A percentile compares a stretch with the other conserved stretches of the same genome.
Evolutionary conservation across 257 asterid genomes (phyloP).

Genomic region (Coffea eugenioides): DNA sequence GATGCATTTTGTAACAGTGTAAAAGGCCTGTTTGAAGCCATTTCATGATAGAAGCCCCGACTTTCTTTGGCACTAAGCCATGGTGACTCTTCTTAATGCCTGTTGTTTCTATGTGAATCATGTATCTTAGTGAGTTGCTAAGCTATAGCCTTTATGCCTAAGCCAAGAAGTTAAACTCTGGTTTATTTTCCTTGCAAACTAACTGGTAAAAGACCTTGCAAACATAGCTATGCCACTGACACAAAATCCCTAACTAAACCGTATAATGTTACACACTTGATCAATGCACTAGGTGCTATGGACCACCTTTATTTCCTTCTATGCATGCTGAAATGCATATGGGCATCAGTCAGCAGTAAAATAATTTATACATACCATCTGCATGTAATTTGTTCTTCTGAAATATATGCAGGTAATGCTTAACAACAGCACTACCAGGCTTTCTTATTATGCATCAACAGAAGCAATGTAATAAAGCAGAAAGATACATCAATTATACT

Average conservation of each 20-base stretch:
- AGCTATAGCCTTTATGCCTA: neutral
- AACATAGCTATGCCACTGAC: neutral
- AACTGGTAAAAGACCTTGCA: neutral
- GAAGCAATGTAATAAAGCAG: neutral
- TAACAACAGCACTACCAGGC: neutral
- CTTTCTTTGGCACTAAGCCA: neutral
- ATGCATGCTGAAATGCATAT: neutral
- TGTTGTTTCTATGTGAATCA: neutral
- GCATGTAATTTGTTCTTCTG: neutral
- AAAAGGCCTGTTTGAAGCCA: neutral
- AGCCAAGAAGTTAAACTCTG: neutral
- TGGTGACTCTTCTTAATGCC: neutral
- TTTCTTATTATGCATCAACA: neutral
- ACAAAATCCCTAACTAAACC: neutral
- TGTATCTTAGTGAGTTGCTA: neutral
- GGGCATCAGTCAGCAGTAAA: neutral
- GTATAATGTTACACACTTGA: neutral
- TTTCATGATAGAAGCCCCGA: neutral
- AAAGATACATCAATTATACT: neutral
- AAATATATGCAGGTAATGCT: neutral
- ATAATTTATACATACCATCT: neutral
- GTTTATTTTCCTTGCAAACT: neutral
- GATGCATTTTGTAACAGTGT: too few species aligned
- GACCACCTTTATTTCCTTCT: neutral
- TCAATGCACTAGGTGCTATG: neutral